phyloP scores from a whole-genome alignment of 352 stramenopile species.

The Elongisporangium senticosum region DNA sequence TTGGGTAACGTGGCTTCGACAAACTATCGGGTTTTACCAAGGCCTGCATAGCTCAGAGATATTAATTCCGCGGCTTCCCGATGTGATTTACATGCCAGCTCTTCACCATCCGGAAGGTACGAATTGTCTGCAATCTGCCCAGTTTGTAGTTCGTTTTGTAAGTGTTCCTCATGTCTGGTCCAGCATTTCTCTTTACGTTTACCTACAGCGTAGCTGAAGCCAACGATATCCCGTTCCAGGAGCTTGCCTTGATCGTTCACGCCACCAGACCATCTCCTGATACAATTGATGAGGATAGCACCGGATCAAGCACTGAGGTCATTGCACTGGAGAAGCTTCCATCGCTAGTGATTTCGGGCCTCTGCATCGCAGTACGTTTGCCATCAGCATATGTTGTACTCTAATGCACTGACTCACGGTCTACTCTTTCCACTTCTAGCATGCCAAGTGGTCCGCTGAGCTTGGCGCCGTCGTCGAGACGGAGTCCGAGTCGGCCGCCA shows the following conservation, averaged over 20 bases:
- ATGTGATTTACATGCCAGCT: conserved; percentile 28
- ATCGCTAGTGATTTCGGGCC: conserved; percentile 27
- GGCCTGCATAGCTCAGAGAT: conserved; percentile 13
- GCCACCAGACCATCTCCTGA: background rate
- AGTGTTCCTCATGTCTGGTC: background rate
- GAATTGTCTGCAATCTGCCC: background rate
- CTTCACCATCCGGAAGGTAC: conserved; percentile 41
- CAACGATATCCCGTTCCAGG: conserved; percentile 9
- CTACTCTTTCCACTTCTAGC: conserved; percentile 11
- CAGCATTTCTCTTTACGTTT: conserved; percentile 35
- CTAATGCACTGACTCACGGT: background rate
- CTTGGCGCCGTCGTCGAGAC: conserved; percentile 8
- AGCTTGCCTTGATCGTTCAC: conserved; percentile 19
- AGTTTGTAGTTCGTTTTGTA: background rate
- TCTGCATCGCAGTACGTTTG: conserved; percentile 38
- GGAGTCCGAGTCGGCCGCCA: background rate
- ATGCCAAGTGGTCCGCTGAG: conserved; percentile 28
- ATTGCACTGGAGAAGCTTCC: conserved; percentile 12
- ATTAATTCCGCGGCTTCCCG: conserved; percentile 8
- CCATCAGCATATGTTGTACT: background rate
- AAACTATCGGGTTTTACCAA: conserved; percentile 27
- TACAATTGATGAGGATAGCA: background rate
- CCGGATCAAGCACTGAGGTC: background rate
- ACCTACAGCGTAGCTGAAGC: conserved; percentile 20
- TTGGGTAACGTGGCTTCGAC: conserved; percentile 26